Percentiles rank a stretch among this genome's conserved stretches.
Evolutionary conservation across 805 yeast species (phyloP).

Genomic region (Danielia reshetovae): DNA sequence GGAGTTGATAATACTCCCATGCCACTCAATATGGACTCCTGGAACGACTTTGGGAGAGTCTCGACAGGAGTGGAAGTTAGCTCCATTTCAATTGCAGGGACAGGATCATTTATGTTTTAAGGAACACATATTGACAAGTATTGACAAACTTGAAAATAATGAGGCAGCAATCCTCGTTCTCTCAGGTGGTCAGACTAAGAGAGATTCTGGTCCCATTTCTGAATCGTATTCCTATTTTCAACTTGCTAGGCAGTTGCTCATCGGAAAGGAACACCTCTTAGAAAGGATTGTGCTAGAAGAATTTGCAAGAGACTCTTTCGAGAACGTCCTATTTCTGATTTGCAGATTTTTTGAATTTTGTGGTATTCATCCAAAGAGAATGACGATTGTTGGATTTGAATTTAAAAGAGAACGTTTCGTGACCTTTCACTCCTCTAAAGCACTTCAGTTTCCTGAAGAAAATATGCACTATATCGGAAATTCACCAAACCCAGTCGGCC

Average conservation of each 20-base stretch:
- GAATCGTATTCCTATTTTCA: slow-evolving; percentile 58
- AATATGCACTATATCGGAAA: slow-evolving; percentile 51
- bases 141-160: slow-evolving; percentile 31
- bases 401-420: slow-evolving; percentile 65
- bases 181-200: slow-evolving; percentile 75
- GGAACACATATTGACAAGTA: slow-evolving; percentile 51
- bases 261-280: slow-evolving; percentile 4
- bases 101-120: slow-evolving; percentile 64
- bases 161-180: slow-evolving; percentile 37
- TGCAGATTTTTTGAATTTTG: slow-evolving; percentile 47
- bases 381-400: slow-evolving; percentile 69
- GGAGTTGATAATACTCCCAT: slow-evolving; percentile 35
- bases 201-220: slow-evolving; percentile 47
- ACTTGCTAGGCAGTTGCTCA: slow-evolving; percentile 34
- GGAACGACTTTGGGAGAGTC: slow-evolving; percentile 40
- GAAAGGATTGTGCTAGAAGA: slow-evolving; percentile 53
- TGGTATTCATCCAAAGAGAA: slow-evolving; percentile 43
- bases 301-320: slow-evolving; percentile 75
- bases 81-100: slow-evolving; percentile 64
- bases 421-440: slow-evolving; percentile 45
- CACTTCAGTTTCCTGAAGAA: slow-evolving; percentile 39
- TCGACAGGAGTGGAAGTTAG: slow-evolving; percentile 61
- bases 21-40: slow-evolving; percentile 60
- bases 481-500: slow-evolving; percentile 47
- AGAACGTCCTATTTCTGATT: slow-evolving; percentile 63